A percentile compares a stretch with the other conserved stretches of the same genome.
Evolutionary conservation across 2,329 filamentous ascomycete genomes (phyloP).

Genomic region (Mycosphaerella sp.): DNA sequence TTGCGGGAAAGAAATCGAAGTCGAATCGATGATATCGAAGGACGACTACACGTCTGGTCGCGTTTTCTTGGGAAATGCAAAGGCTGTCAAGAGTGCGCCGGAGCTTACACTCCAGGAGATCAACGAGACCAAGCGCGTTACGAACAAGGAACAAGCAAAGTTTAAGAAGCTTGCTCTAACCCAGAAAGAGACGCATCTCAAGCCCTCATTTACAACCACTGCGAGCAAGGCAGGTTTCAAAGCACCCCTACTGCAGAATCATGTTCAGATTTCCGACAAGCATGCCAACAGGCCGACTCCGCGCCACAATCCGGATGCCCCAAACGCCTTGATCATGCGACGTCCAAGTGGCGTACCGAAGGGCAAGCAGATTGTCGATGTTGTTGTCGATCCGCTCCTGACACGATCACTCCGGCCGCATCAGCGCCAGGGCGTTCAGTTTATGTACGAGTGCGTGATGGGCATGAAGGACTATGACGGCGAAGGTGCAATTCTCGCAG

Average conservation of each 20-base stretch:
- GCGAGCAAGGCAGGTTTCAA: slow-evolving; percentile 46
- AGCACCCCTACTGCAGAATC: slow-evolving; percentile 52
- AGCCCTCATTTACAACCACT: slow-evolving; percentile 36
- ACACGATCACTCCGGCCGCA: slow-evolving; percentile 58
- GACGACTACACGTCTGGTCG: slow-evolving; percentile 41
- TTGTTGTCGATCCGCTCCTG: slow-evolving; percentile 63
- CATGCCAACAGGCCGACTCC: slow-evolving; percentile 48
- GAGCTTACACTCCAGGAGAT: slow-evolving; percentile 25
- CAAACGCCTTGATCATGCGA: slow-evolving; percentile 61
- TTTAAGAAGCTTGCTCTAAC: slow-evolving; percentile 36
- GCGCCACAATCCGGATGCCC: slow-evolving; percentile 57
- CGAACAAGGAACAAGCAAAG: slow-evolving; percentile 29
- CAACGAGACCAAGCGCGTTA: slow-evolving; percentile 23
- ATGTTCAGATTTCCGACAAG: slow-evolving; percentile 35
- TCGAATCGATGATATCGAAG: slow-evolving; percentile 56
- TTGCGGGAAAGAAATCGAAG: slow-evolving; percentile 61
- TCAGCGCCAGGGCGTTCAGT: slow-evolving; percentile 62
- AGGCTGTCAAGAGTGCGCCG: slow-evolving; percentile 24
- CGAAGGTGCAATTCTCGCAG: slow-evolving; percentile 63
- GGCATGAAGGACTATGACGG: slow-evolving; percentile 60
- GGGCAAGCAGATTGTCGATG: slow-evolving; percentile 62
- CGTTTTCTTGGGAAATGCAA: slow-evolving; percentile 25
- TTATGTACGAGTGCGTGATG: slow-evolving; percentile 72
- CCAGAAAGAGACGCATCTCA: slow-evolving; percentile 36
- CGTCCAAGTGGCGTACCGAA: slow-evolving; percentile 49